Conservation (phyloP, 257 asterid species). For the Linaria vulgaris region DNA sequence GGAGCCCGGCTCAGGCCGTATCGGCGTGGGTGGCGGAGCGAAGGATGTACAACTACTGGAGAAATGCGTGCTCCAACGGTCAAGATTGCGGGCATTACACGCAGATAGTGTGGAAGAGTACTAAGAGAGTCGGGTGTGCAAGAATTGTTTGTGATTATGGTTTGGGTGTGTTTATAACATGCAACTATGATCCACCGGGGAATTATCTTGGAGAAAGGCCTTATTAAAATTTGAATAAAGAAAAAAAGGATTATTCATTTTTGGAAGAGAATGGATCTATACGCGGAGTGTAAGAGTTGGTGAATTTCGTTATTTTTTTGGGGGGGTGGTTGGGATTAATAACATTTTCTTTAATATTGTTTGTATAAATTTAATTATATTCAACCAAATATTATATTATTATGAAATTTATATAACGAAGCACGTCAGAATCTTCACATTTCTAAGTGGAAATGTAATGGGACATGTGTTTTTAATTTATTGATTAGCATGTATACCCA, state of each 20-base stretch:
- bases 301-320: neutral
- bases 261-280: constrained; percentile 9
- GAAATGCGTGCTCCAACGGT: constrained; percentile 30
- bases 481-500: too few species aligned
- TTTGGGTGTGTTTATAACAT: constrained; percentile 35
- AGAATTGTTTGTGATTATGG: constrained; percentile 31
- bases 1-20: constrained; percentile 28
- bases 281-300: neutral
- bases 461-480: too few species aligned
- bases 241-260: neutral
- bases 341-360: too few species aligned
- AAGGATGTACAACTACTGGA: constrained; percentile 22
- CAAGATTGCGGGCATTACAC: constrained; percentile 39
- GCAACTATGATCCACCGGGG: constrained; percentile 41
- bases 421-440: too few species aligned
- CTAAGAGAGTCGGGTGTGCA: constrained; percentile 37
- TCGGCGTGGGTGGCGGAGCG: constrained; percentile 27
- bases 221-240: constrained; percentile 20
- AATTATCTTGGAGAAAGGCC: constrained; percentile 36
- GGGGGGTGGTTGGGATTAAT: neutral
- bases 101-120: constrained; percentile 40
- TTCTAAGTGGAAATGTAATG: too few species aligned
- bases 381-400: too few species aligned
- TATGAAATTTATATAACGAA: too few species aligned
- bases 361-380: too few species aligned